These are phyloP conservation scores for Yamadazyma diospyri DNA, from an alignment of 1,139 yeast genomes.

Conservation along the genomic window DNA sequence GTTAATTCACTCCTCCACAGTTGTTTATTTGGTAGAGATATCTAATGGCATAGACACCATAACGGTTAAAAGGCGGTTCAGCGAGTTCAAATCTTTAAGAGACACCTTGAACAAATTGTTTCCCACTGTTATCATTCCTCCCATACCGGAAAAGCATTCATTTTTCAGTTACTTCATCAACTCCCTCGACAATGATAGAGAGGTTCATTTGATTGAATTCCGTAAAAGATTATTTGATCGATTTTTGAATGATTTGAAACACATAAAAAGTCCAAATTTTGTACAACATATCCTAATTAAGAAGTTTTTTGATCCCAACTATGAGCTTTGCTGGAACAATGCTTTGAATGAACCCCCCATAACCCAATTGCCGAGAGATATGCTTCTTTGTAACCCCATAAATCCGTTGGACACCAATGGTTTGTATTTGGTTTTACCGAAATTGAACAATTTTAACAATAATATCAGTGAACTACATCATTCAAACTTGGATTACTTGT, in stretches of 20 bases:
- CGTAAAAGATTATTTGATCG: slow-evolving; percentile 38
- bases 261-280: slow-evolving; percentile 1
- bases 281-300: slow-evolving; percentile 28
- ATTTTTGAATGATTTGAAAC: slow-evolving; percentile 34
- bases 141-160: slow-evolving; percentile 59
- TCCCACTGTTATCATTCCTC: slow-evolving; percentile 53
- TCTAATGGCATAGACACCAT: slow-evolving; percentile 9
- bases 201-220: slow-evolving; percentile 37
- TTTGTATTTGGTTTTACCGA: slow-evolving; percentile 39
- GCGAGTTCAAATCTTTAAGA: slow-evolving; percentile 53
- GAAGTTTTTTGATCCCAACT: slow-evolving; percentile 48
- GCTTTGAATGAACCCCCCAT: slow-evolving; percentile 48
- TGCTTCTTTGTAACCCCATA: slow-evolving; percentile 43
- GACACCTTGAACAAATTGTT: slow-evolving; percentile 41
- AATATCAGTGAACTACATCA: slow-evolving; percentile 21
- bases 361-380: slow-evolving; percentile 36
- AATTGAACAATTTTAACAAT: slow-evolving; percentile 31
- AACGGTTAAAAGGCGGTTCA: slow-evolving; percentile 48
- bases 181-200: slow-evolving; percentile 37
- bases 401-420: slow-evolving; percentile 47
- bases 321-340: slow-evolving; percentile 46
- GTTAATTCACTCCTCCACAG: slow-evolving; percentile 36
- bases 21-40: slow-evolving; percentile 37
- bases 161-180: slow-evolving; percentile 39
- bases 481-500: slow-evolving; percentile 27